Evolutionary conservation across 306 rosid genomes (phyloP).

Genomic region (apple (Malus domestica)): DNA sequence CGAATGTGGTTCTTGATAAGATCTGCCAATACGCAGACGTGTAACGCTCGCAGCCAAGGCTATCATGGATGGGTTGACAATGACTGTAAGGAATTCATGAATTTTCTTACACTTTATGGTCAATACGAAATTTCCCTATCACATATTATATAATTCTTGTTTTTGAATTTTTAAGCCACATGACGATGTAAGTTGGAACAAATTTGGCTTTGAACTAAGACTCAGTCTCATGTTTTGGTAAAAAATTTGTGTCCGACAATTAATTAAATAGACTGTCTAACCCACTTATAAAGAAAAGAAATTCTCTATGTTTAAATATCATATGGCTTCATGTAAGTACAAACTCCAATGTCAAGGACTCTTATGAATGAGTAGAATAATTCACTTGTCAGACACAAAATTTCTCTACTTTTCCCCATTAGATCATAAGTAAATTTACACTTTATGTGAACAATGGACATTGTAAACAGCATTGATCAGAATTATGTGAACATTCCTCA

Average conservation of each 20-base stretch:
- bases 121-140: neutral
- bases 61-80: no score
- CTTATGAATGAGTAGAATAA: no score
- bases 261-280: neutral
- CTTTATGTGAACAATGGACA: neutral
- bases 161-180: neutral
- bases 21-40: neutral
- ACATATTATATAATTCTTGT: no score
- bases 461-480: neutral
- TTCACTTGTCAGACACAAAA: neutral
- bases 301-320: no score
- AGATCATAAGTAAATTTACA: no score
- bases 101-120: neutral
- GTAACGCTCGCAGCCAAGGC: no score
- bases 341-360: fast-evolving
- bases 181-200: neutral
- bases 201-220: neutral
- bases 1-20: neutral
- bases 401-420: neutral
- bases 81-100: neutral
- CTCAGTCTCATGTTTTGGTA: neutral
- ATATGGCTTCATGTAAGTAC: no score
- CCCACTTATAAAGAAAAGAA: no score
- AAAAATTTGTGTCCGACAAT: fast-evolving
- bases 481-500: neutral